These are phyloP conservation scores for Ophioceras dolichostomum DNA, from an alignment of 2,329 filamentous ascomycete species.

Conservation along the genomic window DNA sequence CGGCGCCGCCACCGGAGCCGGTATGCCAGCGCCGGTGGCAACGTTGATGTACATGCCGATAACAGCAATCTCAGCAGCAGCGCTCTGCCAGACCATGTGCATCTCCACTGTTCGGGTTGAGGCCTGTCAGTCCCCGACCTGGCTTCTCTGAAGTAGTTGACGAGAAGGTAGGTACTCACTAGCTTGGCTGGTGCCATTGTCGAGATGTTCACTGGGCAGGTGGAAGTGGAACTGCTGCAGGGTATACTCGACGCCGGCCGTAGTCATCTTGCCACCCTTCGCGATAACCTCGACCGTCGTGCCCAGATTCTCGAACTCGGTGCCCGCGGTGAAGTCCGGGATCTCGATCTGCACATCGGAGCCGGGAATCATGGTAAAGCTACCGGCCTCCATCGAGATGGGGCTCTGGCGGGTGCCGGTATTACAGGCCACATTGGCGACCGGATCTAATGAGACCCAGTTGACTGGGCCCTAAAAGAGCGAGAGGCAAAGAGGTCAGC, in stretches of 20 bases:
- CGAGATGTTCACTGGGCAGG: conserved; percentile 33
- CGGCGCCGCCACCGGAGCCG: conserved; percentile 6
- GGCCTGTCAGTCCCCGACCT: neutral
- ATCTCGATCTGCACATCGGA: conserved; percentile 23
- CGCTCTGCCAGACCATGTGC: conserved; percentile 46
- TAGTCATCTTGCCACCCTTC: conserved; percentile 21
- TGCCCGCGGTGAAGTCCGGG: conserved; percentile 25
- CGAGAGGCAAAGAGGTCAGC: too few relatives aligned
- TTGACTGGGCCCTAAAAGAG: conserved; percentile 20
- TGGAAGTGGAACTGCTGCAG: conserved; percentile 38
- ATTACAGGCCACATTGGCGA: conserved; percentile 35
- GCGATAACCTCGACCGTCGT: conserved; percentile 44
- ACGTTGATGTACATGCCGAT: conserved; percentile 30
- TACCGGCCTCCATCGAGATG: conserved; percentile 35
- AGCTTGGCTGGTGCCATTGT: conserved; percentile 29
- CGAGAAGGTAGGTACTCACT: conserved; percentile 16
- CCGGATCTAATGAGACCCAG: conserved; percentile 19
- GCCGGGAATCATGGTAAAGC: conserved; percentile 18
- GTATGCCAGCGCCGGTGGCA: conserved; percentile 13
- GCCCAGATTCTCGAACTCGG: conserved; percentile 43
- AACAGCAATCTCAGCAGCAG: conserved; percentile 26
- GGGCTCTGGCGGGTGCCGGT: conserved; percentile 42
- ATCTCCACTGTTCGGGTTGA: conserved; percentile 27
- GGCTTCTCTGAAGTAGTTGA: too few relatives aligned
- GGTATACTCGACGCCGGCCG: conserved; percentile 21